Conservation (phyloP, 2,329 filamentous ascomycete species). For the Aspergillus novoparasiticus region DNA sequence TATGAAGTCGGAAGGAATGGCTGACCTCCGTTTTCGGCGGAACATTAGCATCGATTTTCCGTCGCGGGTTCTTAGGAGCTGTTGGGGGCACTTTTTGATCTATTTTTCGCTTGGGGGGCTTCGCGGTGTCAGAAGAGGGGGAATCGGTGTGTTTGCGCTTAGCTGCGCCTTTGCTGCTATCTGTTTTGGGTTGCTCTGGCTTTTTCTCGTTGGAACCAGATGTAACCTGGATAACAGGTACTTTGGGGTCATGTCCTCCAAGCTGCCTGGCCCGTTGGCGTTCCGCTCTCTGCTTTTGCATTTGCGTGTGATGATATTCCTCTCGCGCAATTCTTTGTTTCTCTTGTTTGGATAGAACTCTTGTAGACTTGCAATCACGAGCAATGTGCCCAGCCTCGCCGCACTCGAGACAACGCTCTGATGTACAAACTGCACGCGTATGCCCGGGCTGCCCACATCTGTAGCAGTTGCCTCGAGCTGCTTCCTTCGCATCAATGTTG, state of each 20-base stretch:
- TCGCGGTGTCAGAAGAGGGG: constrained; percentile 23
- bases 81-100: constrained; percentile 26
- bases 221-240: constrained; percentile 42
- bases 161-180: constrained; percentile 16
- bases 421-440: constrained; percentile 39
- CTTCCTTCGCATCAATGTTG: constrained; percentile 44
- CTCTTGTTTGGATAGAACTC: constrained; percentile 39
- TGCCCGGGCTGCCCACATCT: constrained; percentile 47
- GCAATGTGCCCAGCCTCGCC: constrained; percentile 47
- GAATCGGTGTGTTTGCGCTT: constrained; percentile 40
- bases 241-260: constrained; percentile 48
- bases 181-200: constrained; percentile 12
- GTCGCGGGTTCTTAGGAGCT: constrained; percentile 21
- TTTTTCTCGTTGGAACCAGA: constrained; percentile 19
- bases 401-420: constrained; percentile 47
- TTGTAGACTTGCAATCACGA: constrained; percentile 36
- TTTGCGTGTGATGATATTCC: constrained; percentile 38
- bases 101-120: constrained; percentile 31
- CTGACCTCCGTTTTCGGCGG: constrained; percentile 23
- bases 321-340: constrained; percentile 39
- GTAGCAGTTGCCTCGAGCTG: constrained; percentile 42
- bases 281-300: constrained; percentile 39
- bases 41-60: constrained; percentile 28
- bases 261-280: constrained; percentile 45
- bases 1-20: constrained; percentile 4